phyloP scores from a whole-genome alignment of 768 basidiomycete genomes.

The Phylloporus sp. region DNA sequence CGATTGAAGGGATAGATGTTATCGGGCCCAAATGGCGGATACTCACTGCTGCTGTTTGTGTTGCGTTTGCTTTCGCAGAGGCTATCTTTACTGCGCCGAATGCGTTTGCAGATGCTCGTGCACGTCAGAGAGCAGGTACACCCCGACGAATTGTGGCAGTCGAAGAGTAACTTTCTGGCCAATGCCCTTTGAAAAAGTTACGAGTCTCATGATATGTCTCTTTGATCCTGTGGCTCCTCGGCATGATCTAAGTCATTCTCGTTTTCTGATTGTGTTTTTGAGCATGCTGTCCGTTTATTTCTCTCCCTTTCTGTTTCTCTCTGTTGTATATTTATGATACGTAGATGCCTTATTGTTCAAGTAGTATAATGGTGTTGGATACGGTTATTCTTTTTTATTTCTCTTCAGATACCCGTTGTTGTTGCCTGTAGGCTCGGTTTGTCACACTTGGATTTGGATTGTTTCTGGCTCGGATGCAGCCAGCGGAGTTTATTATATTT shows the following conservation, averaged over 20 bases:
- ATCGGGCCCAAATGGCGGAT: slow-evolving; percentile 55
- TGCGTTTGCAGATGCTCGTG: slow-evolving; percentile 31
- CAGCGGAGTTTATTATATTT: slow-evolving; percentile 14
- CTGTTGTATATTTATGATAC: slow-evolving; percentile 20
- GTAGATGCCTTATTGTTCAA: slow-evolving; percentile 12
- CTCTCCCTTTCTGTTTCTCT: slow-evolving; percentile 3
- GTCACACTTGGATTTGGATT: too few species aligned
- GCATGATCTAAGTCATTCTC: slow-evolving; percentile 5
- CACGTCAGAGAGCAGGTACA: slow-evolving; percentile 19
- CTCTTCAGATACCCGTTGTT: background rate
- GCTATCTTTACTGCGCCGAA: slow-evolving; percentile 49
- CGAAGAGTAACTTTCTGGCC: slow-evolving; percentile 18
- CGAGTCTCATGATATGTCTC: slow-evolving; percentile 2
- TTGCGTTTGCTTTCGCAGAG: slow-evolving; percentile 69
- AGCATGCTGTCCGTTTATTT: slow-evolving; percentile 19
- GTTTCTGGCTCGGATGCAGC: slow-evolving; percentile 7
- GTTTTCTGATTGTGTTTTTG: slow-evolving; percentile 10
- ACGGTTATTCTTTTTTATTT: background rate
- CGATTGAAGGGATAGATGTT: slow-evolving; percentile 44
- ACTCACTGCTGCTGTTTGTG: slow-evolving; percentile 48
- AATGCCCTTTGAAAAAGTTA: background rate
- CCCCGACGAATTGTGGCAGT: slow-evolving; percentile 17
- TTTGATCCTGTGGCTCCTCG: background rate
- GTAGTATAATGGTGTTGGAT: slow-evolving; percentile 9
- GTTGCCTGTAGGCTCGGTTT: background rate